These are phyloP conservation scores for Cordyceps fumosorosea DNA, from an alignment of 2,329 filamentous ascomycete species.

Conservation along the genomic window DNA sequence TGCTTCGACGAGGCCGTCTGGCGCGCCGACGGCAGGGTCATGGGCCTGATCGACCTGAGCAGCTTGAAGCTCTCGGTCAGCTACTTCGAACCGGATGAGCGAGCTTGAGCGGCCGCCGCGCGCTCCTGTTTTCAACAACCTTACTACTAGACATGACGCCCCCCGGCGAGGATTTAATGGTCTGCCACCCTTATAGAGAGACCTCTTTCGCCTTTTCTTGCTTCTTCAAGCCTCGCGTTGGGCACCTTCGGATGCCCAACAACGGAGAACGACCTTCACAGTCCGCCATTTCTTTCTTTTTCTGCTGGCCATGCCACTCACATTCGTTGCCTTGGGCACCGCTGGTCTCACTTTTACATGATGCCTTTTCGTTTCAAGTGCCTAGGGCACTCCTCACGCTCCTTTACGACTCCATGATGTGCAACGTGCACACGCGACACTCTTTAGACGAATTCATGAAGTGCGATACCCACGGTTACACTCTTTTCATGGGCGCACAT, in stretches of 20 bases:
- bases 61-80: conserved; percentile 36
- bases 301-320: neutral
- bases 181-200: neutral
- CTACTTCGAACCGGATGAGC: conserved; percentile 39
- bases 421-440: neutral
- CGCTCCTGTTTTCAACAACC: no score
- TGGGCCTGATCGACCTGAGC: conserved; percentile 41
- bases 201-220: neutral
- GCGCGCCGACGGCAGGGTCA: conserved; percentile 38
- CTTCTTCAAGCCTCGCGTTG: neutral
- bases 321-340: neutral
- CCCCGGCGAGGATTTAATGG: no score
- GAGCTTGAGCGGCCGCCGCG: neutral
- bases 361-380: neutral
- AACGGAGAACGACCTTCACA: neutral
- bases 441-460: conserved; percentile 8
- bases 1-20: conserved; percentile 35
- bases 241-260: neutral
- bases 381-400: neutral
- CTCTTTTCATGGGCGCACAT: conserved; percentile 5
- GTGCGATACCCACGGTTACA: neutral
- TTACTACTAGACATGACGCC: no score
- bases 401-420: conserved; percentile 3
- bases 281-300: neutral
- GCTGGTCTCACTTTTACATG: neutral